phyloP scores from a whole-genome alignment of 2,329 filamentous ascomycete species.

The Cladosporium sp. region DNA sequence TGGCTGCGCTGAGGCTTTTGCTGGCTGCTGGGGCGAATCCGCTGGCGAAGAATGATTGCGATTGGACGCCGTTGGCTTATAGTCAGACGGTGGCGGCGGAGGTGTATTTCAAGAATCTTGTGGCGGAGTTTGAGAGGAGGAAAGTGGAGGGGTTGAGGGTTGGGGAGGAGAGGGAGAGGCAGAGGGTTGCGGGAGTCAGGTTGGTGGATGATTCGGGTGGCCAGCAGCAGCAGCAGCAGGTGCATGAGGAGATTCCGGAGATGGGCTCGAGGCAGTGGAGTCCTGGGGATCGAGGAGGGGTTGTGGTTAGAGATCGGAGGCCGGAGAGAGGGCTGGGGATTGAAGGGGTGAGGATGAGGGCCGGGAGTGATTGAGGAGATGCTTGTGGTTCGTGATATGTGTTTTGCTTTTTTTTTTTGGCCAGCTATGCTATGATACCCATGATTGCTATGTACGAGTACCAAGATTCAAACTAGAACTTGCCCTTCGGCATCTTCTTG shows the following conservation, averaged over 20 bases:
- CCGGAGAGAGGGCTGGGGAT: slow-evolving; percentile 6
- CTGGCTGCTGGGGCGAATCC: slow-evolving; percentile 75
- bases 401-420: neutral
- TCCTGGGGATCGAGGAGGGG: slow-evolving; percentile 1
- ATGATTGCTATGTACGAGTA: neutral
- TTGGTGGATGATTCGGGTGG: slow-evolving; percentile 23
- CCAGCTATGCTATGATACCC: slow-evolving; percentile 4
- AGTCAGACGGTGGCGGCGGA: slow-evolving; percentile 77
- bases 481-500: slow-evolving; percentile 65
- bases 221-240: neutral
- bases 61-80: slow-evolving; percentile 81
- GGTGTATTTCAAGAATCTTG: slow-evolving; percentile 74
- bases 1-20: slow-evolving; percentile 71
- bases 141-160: slow-evolving; percentile 41
- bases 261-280: slow-evolving; percentile 8
- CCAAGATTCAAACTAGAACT: neutral
- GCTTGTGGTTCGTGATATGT: neutral
- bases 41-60: slow-evolving; percentile 66
- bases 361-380: slow-evolving; percentile 1
- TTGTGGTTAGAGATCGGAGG: slow-evolving; percentile 4
- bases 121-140: slow-evolving; percentile 65
- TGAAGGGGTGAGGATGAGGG: slow-evolving; percentile 11
- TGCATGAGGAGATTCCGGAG: neutral
- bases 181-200: slow-evolving; percentile 26
- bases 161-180: slow-evolving; percentile 27